These are phyloP conservation scores for Trichoderma hamatum DNA, from an alignment of 2,329 filamentous ascomycete genomes.

Conservation along the genomic window DNA sequence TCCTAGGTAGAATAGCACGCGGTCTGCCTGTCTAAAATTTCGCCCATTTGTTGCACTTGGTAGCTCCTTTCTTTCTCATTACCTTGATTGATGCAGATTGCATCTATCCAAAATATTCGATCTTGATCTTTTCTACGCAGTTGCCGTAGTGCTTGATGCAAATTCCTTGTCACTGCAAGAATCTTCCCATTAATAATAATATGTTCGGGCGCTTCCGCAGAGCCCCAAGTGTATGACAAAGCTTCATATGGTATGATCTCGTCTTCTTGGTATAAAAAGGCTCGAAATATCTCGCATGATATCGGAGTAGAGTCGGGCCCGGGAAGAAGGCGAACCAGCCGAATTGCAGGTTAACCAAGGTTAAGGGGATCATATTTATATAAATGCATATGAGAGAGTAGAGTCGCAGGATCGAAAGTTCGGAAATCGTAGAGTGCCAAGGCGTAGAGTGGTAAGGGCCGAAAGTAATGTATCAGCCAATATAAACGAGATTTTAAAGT, in stretches of 20 bases:
- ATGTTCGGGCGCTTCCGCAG: neutral
- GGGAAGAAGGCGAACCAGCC: neutral
- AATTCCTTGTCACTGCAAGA: neutral
- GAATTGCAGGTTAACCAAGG: neutral
- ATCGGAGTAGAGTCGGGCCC: neutral
- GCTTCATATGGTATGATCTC: neutral
- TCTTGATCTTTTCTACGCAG: neutral
- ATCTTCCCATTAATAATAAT: neutral
- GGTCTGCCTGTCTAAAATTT: neutral
- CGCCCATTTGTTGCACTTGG: conserved; percentile 6
- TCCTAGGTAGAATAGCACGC: neutral
- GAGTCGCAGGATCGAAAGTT: neutral
- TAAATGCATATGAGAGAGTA: neutral
- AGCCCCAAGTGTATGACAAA: conserved; percentile 11
- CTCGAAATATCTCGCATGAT: neutral
- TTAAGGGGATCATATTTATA: neutral
- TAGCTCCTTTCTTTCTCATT: neutral
- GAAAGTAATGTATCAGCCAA: neutral
- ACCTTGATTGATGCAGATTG: neutral
- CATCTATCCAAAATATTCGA: conserved; percentile 8
- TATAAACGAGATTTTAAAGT: neutral
- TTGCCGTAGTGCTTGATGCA: neutral
- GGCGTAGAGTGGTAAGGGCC: no score
- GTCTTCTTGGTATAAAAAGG: neutral
- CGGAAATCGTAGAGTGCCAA: neutral